Conservation (phyloP, 2,329 filamentous ascomycete genomes). For the Hawksworthiomyces lignivorus region DNA sequence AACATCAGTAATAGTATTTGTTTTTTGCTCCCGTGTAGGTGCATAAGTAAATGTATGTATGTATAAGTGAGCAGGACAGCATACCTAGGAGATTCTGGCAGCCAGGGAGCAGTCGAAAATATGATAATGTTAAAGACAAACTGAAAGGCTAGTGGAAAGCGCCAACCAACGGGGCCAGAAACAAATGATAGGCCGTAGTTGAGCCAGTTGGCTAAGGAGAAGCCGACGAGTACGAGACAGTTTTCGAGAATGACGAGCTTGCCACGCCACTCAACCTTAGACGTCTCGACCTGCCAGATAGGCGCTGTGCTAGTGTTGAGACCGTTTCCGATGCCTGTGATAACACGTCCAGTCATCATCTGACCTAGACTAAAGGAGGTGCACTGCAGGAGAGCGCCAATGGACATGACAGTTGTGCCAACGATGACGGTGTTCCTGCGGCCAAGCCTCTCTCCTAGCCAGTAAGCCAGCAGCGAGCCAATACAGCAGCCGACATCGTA, state of each 20-base stretch:
- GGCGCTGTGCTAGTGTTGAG: constrained; percentile 17
- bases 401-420: constrained; percentile 24
- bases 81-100: constrained; percentile 26
- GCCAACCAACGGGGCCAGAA: constrained; percentile 25
- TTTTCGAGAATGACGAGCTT: constrained; percentile 27
- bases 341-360: constrained; percentile 31
- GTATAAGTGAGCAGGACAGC: constrained; percentile 28
- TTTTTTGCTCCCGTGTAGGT: too few relatives aligned
- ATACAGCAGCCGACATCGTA: constrained; percentile 55
- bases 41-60: too few relatives aligned
- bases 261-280: constrained; percentile 24
- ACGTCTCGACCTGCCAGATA: constrained; percentile 31
- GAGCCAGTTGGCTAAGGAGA: constrained; percentile 29
- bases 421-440: constrained; percentile 25
- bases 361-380: constrained; percentile 28
- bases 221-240: constrained; percentile 25
- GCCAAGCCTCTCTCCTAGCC: constrained; percentile 25
- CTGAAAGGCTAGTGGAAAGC: constrained; percentile 36
- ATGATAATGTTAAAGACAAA: constrained; percentile 32
- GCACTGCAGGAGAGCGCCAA: constrained; percentile 27
- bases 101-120: constrained; percentile 25
- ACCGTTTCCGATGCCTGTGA: constrained; percentile 36
- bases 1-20: too few relatives aligned
- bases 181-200: constrained; percentile 27
- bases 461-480: constrained; percentile 30